Conservation (phyloP, 2,329 filamentous ascomycete genomes). For the Monosporascus sp. region DNA sequence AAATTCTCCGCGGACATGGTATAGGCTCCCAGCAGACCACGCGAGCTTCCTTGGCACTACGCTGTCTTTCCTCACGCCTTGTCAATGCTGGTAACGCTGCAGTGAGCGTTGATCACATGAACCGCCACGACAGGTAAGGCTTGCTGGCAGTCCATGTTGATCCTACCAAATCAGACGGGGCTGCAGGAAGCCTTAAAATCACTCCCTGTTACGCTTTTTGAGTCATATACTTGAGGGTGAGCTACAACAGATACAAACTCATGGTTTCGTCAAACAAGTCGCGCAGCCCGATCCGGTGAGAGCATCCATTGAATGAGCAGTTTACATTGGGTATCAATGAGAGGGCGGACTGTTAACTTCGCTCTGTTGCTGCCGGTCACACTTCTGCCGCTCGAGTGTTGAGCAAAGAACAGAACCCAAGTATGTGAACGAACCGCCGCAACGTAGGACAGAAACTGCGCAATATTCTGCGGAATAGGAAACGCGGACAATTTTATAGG, state of each 20-base stretch:
- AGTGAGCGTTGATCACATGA: neutral
- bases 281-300: neutral
- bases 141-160: neutral
- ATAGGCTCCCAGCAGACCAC: neutral
- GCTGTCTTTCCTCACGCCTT: neutral
- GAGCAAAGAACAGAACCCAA: no score
- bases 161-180: neutral
- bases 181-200: no score
- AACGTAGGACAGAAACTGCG: no score
- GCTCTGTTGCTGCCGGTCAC: no score
- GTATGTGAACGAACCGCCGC: no score
- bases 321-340: neutral
- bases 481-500: neutral
- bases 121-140: neutral
- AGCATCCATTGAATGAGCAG: neutral
- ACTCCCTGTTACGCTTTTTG: no score
- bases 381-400: no score
- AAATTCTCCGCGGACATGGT: neutral
- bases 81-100: neutral
- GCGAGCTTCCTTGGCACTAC: neutral
- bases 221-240: no score
- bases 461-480: neutral
- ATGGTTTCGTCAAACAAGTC: neutral
- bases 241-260: no score
- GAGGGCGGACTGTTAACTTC: no score